Percentiles rank a stretch among this genome's conserved stretches.
Conservation (phyloP, 2,329 filamentous ascomycete species). For the Cladorrhinum sp. region DNA sequence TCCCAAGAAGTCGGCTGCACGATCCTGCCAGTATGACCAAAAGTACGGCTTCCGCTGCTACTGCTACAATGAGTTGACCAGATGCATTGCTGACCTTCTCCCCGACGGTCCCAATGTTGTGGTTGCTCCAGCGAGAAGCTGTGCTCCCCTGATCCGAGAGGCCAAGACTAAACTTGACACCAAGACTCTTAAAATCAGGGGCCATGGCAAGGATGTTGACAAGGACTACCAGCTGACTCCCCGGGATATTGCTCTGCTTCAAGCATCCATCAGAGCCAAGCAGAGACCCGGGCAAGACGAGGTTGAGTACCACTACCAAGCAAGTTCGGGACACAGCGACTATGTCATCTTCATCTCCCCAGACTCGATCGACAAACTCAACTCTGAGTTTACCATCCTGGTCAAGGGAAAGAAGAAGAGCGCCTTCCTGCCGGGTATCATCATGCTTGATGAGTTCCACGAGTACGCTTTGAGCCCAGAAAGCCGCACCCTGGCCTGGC, state of each 20-base stretch:
- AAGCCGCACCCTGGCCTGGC: conserved; percentile 15
- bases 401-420: conserved; percentile 14
- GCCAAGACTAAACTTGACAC: conserved; percentile 24
- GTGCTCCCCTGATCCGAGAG: conserved; percentile 17
- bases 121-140: conserved; percentile 18
- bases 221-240: conserved; percentile 18
- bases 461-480: conserved; percentile 16
- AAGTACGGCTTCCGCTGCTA: conserved; percentile 23
- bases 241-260: neutral
- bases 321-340: conserved; percentile 9
- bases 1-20: neutral
- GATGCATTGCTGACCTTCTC: conserved; percentile 20
- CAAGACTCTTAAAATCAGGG: conserved; percentile 21
- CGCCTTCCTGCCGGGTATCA: conserved; percentile 19
- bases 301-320: conserved; percentile 10
- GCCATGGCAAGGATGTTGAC: conserved; percentile 6
- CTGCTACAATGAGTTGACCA: conserved; percentile 20
- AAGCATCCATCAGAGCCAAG: conserved; percentile 6
- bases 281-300: neutral
- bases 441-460: conserved; percentile 28
- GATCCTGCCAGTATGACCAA: conserved; percentile 18
- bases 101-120: conserved; percentile 22
- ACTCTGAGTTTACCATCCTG: neutral
- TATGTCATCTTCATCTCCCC: conserved; percentile 22
- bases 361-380: conserved; percentile 12